Base-by-base conservation (phyloP, 2,329 filamentous ascomycete species). In the Cladosporium oxysporum region DNA sequence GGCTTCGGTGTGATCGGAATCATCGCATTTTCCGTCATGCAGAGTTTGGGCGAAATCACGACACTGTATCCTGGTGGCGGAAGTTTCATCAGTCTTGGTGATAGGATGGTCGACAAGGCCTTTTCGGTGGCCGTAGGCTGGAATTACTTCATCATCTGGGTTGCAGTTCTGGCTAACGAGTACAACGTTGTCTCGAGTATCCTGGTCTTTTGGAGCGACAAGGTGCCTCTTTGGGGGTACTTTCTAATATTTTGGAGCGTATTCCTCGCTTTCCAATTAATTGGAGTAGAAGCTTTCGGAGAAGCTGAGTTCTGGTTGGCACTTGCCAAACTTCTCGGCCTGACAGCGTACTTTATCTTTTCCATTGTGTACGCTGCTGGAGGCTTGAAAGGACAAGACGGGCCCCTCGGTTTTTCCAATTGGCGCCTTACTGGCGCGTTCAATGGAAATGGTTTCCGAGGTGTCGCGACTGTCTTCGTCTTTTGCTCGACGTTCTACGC, bases 81-180 rank as follows among this genome's bases (percentile, higher is more conserved):
- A 2, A 88, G 88, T 0, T 92, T 92, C 71, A 87, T 88, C n/a
- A 87, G 85, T 11, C 83, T 91, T 41, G 88, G 88, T 0, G 87
- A 90, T 68, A 84, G 90, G 8, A 89, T 92, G 69, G 87, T 91
- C 33, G 89, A 91, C 74, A 87, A 87, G 71, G 88, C 88, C 0
- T 88, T 91, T 71, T 87, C 85, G 12, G 86, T 89, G 44, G 88
- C 88, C 0, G 83, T 91, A 0, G 89, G 89, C 7, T 91, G 88
- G 88, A 90, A 89, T 67, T 91, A 91, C 76, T 91, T 85, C 70
- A 84, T 90, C 72, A 88, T 90, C 65, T 90, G 87, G 87, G 83
- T 84, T 44, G 83, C 83, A 16, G 87, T 91, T 7, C 79, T 91
- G 57, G 84, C 88, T 50, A 91, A 90, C 72, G 89, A 91, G 75